These are phyloP conservation scores for Xylaria telfairii DNA, from an alignment of 495 filamentous ascomycete genomes.

Conservation along the genomic window DNA sequence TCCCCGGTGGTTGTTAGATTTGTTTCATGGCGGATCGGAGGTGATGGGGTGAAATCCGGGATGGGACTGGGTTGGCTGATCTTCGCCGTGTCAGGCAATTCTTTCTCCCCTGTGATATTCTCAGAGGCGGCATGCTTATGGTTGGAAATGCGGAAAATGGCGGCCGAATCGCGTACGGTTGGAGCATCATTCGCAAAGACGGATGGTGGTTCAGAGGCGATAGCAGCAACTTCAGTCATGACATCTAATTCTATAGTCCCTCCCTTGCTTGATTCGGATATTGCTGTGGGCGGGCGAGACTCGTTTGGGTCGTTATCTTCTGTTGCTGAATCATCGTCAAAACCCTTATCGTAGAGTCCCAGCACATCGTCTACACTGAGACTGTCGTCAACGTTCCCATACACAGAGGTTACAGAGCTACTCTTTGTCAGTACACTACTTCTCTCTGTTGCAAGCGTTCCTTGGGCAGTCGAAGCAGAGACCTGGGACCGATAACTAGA, in stretches of 20 bases:
- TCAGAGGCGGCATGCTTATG: constrained; percentile 40
- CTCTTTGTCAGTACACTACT: constrained; percentile 82
- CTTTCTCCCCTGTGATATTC: constrained; percentile 17
- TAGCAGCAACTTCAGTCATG: constrained; percentile 43
- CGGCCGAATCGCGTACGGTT: constrained; percentile 46
- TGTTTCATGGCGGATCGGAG: constrained; percentile 35
- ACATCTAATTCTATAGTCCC: constrained; percentile 50
- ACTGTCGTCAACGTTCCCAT: constrained; percentile 66
- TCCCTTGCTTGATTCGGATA: constrained; percentile 44
- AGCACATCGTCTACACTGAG: constrained; percentile 93
- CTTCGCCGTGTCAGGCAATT: constrained; percentile 38
- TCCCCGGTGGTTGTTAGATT: constrained; percentile 32
- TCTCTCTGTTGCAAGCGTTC: constrained; percentile 73
- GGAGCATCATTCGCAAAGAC: constrained; percentile 30
- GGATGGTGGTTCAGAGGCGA: constrained; percentile 32
- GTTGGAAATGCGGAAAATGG: constrained; percentile 45
- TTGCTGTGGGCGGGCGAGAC: constrained; percentile 31
- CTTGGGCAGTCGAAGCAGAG: constrained; percentile 72
- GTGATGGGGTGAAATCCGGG: constrained; percentile 22
- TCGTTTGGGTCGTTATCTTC: constrained; percentile 42
- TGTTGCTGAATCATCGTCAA: constrained; percentile 63
- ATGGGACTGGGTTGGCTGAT: constrained; percentile 30
- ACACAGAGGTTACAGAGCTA: constrained; percentile 74
- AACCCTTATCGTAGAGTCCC: constrained; percentile 89
- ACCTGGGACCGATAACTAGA: constrained; percentile 73